Percentiles rank a stretch among this genome's conserved stretches.
These are phyloP conservation scores for Carex scoparia DNA, from an alignment of 176 grass and related monocot species.

Conservation along the genomic window DNA sequence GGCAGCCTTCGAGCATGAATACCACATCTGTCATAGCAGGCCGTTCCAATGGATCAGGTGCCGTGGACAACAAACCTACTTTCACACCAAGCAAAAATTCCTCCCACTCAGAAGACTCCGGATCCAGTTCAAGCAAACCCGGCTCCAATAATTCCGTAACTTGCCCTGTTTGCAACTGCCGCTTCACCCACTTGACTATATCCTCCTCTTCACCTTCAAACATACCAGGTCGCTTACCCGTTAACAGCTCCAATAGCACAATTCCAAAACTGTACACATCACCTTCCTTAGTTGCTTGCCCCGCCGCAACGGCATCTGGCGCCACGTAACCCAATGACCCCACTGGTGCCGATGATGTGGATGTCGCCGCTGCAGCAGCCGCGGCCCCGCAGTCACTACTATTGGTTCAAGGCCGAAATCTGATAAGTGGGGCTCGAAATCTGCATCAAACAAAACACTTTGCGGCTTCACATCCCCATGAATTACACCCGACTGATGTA, in stretches of 20 bases:
- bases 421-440: constrained; percentile 92
- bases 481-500: constrained; percentile 74
- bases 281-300: constrained; percentile 82
- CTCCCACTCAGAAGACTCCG: constrained; percentile 96
- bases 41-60: constrained; percentile 63
- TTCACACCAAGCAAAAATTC: constrained; percentile 95
- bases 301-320: constrained; percentile 54
- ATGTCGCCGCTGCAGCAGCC: constrained; percentile 31
- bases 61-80: constrained; percentile 88
- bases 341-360: constrained; percentile 48
- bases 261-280: constrained; percentile 98
- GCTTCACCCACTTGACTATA: constrained; percentile 98
- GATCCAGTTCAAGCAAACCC: constrained; percentile 81
- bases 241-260: constrained; percentile 79
- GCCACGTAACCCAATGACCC: constrained; percentile 87
- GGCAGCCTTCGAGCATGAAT: constrained; percentile 99
- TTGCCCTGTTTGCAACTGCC: constrained; percentile 81
- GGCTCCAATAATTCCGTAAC: constrained; percentile 82
- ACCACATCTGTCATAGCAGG: constrained; percentile 93
- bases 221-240: constrained; percentile 71
- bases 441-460: constrained; percentile 88
- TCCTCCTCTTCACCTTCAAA: constrained; percentile 95
- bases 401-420: constrained; percentile 87
- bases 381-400: constrained; percentile 50
- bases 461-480: constrained; percentile 90